Evolutionary conservation across 2,329 filamentous ascomycete genomes (phyloP).

Genomic region (Cladophialophora carrionii): DNA sequence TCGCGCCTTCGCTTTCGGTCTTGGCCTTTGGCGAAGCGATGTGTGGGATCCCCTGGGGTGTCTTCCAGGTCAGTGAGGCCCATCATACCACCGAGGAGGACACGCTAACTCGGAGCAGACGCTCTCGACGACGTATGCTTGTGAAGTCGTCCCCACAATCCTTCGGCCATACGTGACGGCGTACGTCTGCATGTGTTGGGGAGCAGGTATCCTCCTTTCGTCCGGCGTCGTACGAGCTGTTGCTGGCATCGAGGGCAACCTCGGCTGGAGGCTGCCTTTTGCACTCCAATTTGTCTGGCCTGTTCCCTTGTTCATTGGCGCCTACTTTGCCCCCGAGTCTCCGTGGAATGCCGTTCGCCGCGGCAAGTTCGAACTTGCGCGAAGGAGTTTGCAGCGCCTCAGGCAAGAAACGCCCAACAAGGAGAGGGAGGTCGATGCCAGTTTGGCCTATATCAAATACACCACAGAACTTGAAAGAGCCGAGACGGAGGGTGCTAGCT

Average conservation of each 20-base stretch:
- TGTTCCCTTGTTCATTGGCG: conserved; percentile 38
- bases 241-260: conserved; percentile 22
- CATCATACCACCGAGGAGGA: neutral
- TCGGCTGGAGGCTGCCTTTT: conserved; percentile 41
- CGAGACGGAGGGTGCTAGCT: conserved; percentile 35
- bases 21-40: conserved; percentile 54
- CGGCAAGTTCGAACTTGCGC: conserved; percentile 43
- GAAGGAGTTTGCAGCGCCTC: conserved; percentile 41
- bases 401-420: conserved; percentile 36
- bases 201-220: conserved; percentile 63
- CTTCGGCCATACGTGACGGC: conserved; percentile 62
- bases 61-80: conserved; percentile 37
- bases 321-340: conserved; percentile 42
- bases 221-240: conserved; percentile 35
- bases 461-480: conserved; percentile 43
- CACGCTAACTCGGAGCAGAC: conserved; percentile 20
- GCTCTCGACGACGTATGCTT: conserved; percentile 64
- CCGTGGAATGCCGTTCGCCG: conserved; percentile 45
- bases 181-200: conserved; percentile 66
- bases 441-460: conserved; percentile 45
- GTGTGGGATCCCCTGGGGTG: conserved; percentile 49
- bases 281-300: conserved; percentile 39
- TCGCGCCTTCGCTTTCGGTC: conserved; percentile 51
- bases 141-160: conserved; percentile 64
- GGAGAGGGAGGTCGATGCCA: conserved; percentile 39